Percentiles rank a stretch among this genome's conserved stretches.
Evolutionary conservation across 2,329 filamentous ascomycete genomes (phyloP).

Genomic region (Xylaria sp.): DNA sequence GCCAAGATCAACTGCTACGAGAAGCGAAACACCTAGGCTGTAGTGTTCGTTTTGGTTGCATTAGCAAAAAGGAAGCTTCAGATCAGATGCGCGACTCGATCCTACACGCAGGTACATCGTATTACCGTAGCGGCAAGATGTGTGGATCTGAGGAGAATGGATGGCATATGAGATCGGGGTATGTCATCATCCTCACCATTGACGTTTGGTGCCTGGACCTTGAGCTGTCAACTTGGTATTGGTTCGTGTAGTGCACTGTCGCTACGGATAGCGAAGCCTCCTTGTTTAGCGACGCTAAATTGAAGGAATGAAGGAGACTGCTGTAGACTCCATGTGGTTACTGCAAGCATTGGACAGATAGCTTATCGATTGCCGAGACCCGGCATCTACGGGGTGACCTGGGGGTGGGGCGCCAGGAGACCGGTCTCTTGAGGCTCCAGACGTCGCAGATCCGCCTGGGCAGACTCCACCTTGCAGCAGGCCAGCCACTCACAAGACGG

Average conservation of each 20-base stretch:
- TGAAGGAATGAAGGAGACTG: conserved; percentile 22
- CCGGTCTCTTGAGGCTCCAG: conserved; percentile 50
- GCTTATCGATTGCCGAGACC: conserved; percentile 37
- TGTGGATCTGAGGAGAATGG: neutral
- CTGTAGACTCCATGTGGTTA: neutral
- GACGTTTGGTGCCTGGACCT: neutral
- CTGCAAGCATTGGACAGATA: conserved; percentile 10
- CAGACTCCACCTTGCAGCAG: conserved; percentile 34
- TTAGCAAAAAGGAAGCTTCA: conserved; percentile 17
- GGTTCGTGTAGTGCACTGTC: neutral
- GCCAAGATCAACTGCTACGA: conserved; percentile 10
- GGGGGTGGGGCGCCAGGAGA: conserved; percentile 8
- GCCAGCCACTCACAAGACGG: conserved; percentile 42
- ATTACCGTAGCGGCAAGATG: conserved; percentile 10
- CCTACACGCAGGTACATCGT: neutral
- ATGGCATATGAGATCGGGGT: conserved; percentile 18
- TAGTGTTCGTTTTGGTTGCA: conserved; percentile 13
- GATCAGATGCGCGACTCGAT: conserved; percentile 24
- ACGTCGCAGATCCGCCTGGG: conserved; percentile 50
- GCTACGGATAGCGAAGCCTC: conserved; percentile 24
- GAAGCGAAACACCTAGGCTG: conserved; percentile 7
- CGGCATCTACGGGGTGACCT: conserved; percentile 10
- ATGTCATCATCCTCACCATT: neutral
- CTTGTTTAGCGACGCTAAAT: conserved; percentile 17
- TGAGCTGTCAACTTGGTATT: conserved; percentile 17